Evolutionary conservation across 768 basidiomycete genomes (phyloP).

Genomic region (Candolleomyces aberdarensis): DNA sequence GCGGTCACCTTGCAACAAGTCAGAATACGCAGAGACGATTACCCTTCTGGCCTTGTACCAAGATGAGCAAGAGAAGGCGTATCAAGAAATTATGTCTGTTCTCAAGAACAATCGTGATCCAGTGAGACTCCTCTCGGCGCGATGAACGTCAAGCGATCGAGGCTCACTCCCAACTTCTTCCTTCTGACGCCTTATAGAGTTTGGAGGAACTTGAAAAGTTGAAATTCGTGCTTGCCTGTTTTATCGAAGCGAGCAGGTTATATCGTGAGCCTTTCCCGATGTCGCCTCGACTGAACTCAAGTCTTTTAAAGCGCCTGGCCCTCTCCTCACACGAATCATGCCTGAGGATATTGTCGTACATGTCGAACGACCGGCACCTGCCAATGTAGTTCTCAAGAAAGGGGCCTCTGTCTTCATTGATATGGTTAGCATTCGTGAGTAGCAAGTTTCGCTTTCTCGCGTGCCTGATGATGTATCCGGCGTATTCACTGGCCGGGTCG

Average conservation of each 20-base stretch:
- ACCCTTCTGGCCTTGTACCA: constrained; percentile 7
- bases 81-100: constrained; percentile 5
- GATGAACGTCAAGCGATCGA: too few species aligned
- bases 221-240: constrained; percentile 8
- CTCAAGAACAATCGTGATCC: constrained; percentile 1
- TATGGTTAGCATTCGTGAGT: background rate
- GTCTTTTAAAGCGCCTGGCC: constrained; percentile 3
- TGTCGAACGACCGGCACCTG: background rate
- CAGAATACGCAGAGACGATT: background rate
- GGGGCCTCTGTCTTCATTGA: background rate
- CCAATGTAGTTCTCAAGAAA: background rate
- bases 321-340: constrained; percentile 3
- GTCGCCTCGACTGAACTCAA: background rate
- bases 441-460: background rate
- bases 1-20: too few species aligned
- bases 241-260: constrained; percentile 8
- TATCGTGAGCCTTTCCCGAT: constrained; percentile 3
- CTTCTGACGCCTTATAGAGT: background rate
- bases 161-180: too few species aligned
- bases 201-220: constrained; percentile 6
- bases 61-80: constrained; percentile 10
- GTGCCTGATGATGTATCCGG: background rate
- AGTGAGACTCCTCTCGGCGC: background rate
- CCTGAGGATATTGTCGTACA: constrained; percentile 8
- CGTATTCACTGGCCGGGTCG: background rate